Conservation (phyloP, 345 rosid genomes). For the Litchi chinensis region DNA sequence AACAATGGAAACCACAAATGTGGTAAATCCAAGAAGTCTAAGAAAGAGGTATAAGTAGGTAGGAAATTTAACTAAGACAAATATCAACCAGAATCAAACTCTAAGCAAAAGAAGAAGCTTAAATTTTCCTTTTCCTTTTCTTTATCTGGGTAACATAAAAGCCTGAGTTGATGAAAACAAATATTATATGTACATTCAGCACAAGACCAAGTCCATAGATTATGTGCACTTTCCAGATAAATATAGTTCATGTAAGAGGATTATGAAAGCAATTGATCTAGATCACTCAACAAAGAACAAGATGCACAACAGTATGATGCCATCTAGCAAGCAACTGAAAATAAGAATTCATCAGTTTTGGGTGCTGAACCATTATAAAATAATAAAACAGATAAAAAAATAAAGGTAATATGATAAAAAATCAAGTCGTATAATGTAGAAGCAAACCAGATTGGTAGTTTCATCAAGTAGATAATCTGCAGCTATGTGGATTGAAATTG, state of each 20-base stretch:
- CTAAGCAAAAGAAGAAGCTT: background rate
- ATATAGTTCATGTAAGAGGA: background rate
- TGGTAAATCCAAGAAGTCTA: background rate
- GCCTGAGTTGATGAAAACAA: background rate
- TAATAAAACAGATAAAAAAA: conserved; percentile 1
- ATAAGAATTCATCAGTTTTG: background rate
- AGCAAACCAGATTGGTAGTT: conserved; percentile 57
- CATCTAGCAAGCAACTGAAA: conserved; percentile 2
- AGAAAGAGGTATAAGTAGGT: background rate
- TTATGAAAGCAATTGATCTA: background rate
- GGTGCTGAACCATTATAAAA: background rate
- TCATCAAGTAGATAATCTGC: conserved; percentile 91
- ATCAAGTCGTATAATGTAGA: conserved; percentile 6
- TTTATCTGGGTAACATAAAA: too few species aligned
- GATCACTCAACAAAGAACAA: background rate
- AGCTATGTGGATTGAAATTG: conserved; percentile 88
- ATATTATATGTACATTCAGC: background rate
- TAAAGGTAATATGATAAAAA: background rate
- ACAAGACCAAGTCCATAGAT: background rate
- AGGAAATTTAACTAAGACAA: background rate
- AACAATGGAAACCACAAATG: too few species aligned
- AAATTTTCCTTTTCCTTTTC: background rate
- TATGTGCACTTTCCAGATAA: background rate
- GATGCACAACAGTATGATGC: background rate
- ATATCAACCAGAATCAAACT: background rate